Evolutionary conservation across 768 basidiomycete genomes (phyloP).

Genomic region (Hypholoma sublateritium): DNA sequence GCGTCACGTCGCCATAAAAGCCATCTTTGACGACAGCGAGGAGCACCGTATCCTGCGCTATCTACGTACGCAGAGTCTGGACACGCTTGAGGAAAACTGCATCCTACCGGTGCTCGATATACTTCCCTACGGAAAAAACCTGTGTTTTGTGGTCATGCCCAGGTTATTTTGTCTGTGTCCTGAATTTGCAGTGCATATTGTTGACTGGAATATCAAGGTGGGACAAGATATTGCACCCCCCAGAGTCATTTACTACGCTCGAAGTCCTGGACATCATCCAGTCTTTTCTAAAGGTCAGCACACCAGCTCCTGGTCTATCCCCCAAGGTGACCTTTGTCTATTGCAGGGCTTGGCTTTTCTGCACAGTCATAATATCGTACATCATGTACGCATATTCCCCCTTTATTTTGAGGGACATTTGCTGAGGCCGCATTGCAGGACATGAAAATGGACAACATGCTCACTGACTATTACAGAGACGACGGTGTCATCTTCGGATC

Average conservation of each 20-base stretch:
- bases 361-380: slow-evolving; percentile 20
- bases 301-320: background rate
- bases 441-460: slow-evolving; percentile 15
- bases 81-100: slow-evolving; percentile 3
- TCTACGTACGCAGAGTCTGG: slow-evolving; percentile 12
- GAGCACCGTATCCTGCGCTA: slow-evolving; percentile 23
- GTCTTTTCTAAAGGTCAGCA: slow-evolving; percentile 17
- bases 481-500: background rate
- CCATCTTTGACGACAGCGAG: slow-evolving; percentile 17
- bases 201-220: slow-evolving; percentile 13
- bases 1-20: slow-evolving; percentile 29
- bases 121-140: slow-evolving; percentile 16
- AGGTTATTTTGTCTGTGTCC: slow-evolving; percentile 22
- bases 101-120: slow-evolving; percentile 24
- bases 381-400: slow-evolving; percentile 15
- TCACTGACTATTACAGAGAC: background rate
- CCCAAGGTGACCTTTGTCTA: background rate
- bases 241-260: background rate
- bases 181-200: background rate
- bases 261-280: slow-evolving; percentile 16
- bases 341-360: slow-evolving; percentile 19
- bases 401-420: background rate
- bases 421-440: slow-evolving; percentile 2
- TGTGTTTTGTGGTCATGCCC: slow-evolving; percentile 30
- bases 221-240: background rate